Evolutionary conservation across 345 rosid genomes (phyloP).

Genomic region (Erodium maritimum): DNA sequence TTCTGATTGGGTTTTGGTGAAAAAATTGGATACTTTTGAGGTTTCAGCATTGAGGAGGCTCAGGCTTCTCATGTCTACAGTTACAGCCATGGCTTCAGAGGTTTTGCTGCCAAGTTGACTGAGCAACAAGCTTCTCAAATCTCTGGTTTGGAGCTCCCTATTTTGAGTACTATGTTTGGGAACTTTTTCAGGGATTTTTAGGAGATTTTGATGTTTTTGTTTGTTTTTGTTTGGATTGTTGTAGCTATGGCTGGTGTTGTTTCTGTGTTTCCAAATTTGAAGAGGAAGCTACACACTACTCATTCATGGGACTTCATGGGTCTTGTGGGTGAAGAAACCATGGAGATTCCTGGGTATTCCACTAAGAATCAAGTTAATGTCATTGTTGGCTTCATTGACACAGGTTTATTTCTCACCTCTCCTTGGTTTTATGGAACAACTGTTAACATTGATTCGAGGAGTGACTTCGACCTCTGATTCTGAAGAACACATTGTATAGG

Average conservation of each 20-base stretch:
- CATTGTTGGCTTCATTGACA: conserved; percentile 40
- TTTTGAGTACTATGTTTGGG: neutral
- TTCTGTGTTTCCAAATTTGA: conserved; percentile 39
- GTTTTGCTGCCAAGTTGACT: conserved; percentile 39
- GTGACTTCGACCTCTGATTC: no score
- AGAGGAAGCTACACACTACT: conserved; percentile 40
- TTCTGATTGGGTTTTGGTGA: neutral
- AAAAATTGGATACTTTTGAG: neutral
- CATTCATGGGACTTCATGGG: conserved; percentile 61
- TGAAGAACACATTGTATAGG: no score
- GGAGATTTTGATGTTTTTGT: neutral
- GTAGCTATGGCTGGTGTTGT: conserved; percentile 45
- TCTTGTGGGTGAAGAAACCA: conserved; percentile 30
- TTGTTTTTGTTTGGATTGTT: neutral
- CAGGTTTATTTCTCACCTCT: conserved; percentile 19
- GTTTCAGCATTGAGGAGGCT: conserved; percentile 28
- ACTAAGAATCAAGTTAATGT: conserved; percentile 39
- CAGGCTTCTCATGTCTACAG: conserved; percentile 33
- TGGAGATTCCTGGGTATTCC: conserved; percentile 41
- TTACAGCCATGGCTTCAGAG: conserved; percentile 34
- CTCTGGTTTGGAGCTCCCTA: conserved; percentile 12
- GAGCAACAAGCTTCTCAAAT: conserved; percentile 33
- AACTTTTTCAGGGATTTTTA: neutral
- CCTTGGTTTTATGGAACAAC: no score
- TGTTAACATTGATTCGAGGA: no score